Evolutionary conservation across 1,139 yeast genomes (phyloP), one percentile per base, ranked within the genome.

Genomic region (Meyerozyma sp.): DNA sequence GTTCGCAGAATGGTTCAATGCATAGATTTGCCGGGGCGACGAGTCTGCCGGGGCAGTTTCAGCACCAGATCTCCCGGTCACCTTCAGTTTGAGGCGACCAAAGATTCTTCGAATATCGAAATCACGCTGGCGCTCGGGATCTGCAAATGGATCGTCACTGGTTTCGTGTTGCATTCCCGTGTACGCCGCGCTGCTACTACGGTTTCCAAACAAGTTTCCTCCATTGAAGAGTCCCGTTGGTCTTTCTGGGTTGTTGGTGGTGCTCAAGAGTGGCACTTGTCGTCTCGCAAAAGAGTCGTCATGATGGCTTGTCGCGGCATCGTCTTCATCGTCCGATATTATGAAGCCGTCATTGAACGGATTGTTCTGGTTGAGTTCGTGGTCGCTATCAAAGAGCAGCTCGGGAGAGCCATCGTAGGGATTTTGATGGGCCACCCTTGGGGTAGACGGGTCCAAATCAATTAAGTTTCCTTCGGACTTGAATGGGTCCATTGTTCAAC

Each of bases 1-100:
- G 53, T 89, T 89, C 11, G 79, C 70, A 3, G 65, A 59, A 39
- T 66, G 69, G 55, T 86, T 80, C 69, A 89, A 85, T 39, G 93
- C 62, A 53, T 77, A 73, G 28, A 93, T 82, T 26, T 79, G 71
- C 52, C 98, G 75, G 25, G 96, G 96, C 1, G 63, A 68, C 32
- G 48, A 37, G 4, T 42, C 20, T 5, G 38, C 27, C 36, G 51
- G 42, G 39, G 42, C 36, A 14, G 41, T 32, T n/a, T 25, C 44
- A n/a, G 46, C 45, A 30, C 45, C 44, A 26, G 32, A 13, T 10
- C 45, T 44, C 18, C 53, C 52, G 5, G 56, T 64, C 46, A 65
- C 67, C 34, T 79, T 68, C 46, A 68, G 59, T 40, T 67, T 65
- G 36, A 79, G 48, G 41, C 63, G 69, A 44, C 66, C 61, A 65